These are phyloP conservation scores for Fusarium tjaetaba DNA, from an alignment of 2,329 filamentous ascomycete genomes.

Conservation along the genomic window DNA sequence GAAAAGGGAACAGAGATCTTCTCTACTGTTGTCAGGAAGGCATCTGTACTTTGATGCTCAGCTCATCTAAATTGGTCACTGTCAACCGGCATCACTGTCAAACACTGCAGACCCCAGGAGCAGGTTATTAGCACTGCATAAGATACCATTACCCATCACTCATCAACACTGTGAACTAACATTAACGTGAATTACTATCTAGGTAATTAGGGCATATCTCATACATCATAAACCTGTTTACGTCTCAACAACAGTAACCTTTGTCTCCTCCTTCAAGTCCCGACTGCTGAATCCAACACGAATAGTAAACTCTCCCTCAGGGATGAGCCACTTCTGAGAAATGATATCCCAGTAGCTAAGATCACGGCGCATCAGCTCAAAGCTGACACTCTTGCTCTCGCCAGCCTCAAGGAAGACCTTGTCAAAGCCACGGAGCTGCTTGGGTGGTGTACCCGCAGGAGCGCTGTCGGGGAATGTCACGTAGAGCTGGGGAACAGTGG, in stretches of 20 bases:
- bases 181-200: constrained; percentile 8
- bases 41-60: no score
- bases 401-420: constrained; percentile 58
- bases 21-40: no score
- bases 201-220: constrained; percentile 15
- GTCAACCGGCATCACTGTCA: not conserved
- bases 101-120: not conserved
- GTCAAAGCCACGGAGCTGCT: constrained; percentile 62
- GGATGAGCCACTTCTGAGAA: constrained; percentile 54
- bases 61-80: not conserved
- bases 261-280: constrained; percentile 38
- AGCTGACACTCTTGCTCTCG: constrained; percentile 52
- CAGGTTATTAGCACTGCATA: no score
- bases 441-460: constrained; percentile 57
- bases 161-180: not conserved
- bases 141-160: not conserved
- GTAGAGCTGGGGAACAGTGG: constrained; percentile 66
- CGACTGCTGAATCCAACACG: constrained; percentile 45
- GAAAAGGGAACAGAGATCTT: no score
- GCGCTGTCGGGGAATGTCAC: constrained; percentile 54
- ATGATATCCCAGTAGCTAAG: constrained; percentile 60
- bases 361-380: constrained; percentile 59
- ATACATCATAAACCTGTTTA: constrained; percentile 34
- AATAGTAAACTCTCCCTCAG: constrained; percentile 40
- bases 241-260: constrained; percentile 33